Evolutionary conservation across 140 eudicot genomes (phyloP).

Genomic region (Anethum foeniculum): DNA sequence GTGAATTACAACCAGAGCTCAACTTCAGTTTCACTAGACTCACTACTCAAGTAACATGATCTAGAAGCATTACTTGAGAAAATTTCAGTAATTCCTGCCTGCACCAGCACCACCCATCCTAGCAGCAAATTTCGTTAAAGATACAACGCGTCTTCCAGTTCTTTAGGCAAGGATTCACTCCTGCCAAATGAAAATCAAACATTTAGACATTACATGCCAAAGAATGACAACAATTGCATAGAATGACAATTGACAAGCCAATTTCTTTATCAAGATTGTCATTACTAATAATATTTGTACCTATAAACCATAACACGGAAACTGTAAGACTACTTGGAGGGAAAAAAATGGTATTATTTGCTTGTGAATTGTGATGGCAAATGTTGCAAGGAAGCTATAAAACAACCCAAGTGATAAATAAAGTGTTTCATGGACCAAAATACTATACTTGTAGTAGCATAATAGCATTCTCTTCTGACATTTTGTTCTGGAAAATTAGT

Average conservation of each 20-base stretch:
- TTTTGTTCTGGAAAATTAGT: not conserved
- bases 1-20: not conserved
- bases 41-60: not conserved
- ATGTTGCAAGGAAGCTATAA: no score
- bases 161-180: not conserved
- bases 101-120: not conserved
- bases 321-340: not conserved
- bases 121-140: not conserved
- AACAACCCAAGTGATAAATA: not conserved
- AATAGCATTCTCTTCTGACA: no score
- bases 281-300: not conserved
- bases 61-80: not conserved
- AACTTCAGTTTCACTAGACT: not conserved
- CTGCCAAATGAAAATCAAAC: not conserved
- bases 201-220: not conserved
- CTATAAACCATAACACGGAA: not conserved
- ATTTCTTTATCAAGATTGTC: not conserved
- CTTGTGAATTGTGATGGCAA: not conserved
- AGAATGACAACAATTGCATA: not conserved
- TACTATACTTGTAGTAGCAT: no score
- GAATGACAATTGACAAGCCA: not conserved
- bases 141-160: not conserved
- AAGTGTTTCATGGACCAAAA: not conserved
- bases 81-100: not conserved
- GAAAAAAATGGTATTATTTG: not conserved